Evolutionary conservation across 768 basidiomycete species (phyloP), one percentile per base, ranked within the genome.

Genomic region (Hericium coralloides): DNA sequence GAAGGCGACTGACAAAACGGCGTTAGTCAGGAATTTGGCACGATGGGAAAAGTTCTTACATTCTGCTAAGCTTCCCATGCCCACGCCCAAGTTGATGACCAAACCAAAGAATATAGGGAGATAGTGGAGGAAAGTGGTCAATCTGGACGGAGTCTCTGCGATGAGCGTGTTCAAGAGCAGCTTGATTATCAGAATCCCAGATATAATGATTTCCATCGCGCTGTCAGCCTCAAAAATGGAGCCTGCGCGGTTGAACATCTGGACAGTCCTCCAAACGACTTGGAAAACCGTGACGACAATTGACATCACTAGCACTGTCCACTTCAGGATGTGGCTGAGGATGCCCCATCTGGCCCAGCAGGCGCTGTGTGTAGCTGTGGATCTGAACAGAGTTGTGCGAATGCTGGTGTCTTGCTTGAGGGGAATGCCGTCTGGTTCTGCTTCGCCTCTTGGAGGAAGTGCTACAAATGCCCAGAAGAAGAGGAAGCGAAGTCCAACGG

Each of bases 381-480:
- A 49, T 38, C 63, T 56, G 6, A 67, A 50, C 22, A 37, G 18
- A 14, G 25, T 25, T 2, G 41, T 22, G 31, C 64, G 55, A 55
- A 65, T 64, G 25, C 57, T 65, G 53, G 55, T 18, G 47, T 38
- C 54, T 51, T 54, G 37, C 38, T 57, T 41, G 1, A 60, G 49
- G 22, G 57, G 47, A 18, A 59, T 57, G 18, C 59, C 56, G 49
- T 52, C 53, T 23, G 62, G 61, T 18, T 56, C 66, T 17, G 59
- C 64, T 56, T 79, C 80, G 58, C 69, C 74, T 37, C 67, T 67
- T n/a, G 86, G 83, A 51, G 82, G 76, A 57, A 75, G 74, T 15
- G 80, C 77, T 43, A 85, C 82, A 58, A 83, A 79, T 39, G 70
- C 70, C 89, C 89, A 91, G 59, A 82, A 82, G 64, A 83, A 89